Conservation (phyloP, 495 filamentous ascomycete genomes). For the Rostrohypoxylon terebratum region DNA sequence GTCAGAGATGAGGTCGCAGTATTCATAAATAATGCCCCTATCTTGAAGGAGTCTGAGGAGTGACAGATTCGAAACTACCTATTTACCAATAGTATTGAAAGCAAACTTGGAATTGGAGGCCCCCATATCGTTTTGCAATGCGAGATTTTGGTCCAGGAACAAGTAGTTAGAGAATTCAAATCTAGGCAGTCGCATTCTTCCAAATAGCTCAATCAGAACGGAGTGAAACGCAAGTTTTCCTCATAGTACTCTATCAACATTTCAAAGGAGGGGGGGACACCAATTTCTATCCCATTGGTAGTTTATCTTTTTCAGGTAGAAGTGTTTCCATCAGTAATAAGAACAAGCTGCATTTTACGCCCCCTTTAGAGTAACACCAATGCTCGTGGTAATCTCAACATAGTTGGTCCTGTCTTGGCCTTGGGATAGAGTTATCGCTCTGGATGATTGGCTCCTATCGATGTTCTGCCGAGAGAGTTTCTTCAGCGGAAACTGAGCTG, state of each 20-base stretch:
- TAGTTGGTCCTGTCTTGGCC: slow-evolving; percentile 1
- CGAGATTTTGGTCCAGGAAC: too few species aligned
- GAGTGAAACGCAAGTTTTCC: too few species aligned
- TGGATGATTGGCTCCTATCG: neutral
- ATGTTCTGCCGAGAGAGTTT: neutral
- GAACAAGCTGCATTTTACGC: neutral
- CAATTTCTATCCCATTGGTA: too few species aligned
- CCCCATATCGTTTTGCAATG: too few species aligned
- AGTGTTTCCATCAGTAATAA: too few species aligned
- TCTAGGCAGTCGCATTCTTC: too few species aligned
- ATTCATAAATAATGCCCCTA: slow-evolving; percentile 1
- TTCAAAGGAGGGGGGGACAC: too few species aligned
- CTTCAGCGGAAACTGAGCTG: slow-evolving; percentile 5
- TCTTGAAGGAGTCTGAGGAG: neutral
- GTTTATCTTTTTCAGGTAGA: too few species aligned
- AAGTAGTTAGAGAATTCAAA: too few species aligned
- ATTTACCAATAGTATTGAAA: neutral
- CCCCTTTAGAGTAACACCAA: neutral
- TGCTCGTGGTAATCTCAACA: slow-evolving; percentile 12
- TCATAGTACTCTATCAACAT: too few species aligned
- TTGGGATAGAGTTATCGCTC: neutral
- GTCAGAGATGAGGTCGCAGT: neutral
- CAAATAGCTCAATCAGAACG: too few species aligned
- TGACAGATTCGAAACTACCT: neutral
- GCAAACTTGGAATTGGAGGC: neutral